Base-by-base conservation (phyloP, 1,139 yeast genomes). In the Keqinozyma sinolaborantium region DNA sequence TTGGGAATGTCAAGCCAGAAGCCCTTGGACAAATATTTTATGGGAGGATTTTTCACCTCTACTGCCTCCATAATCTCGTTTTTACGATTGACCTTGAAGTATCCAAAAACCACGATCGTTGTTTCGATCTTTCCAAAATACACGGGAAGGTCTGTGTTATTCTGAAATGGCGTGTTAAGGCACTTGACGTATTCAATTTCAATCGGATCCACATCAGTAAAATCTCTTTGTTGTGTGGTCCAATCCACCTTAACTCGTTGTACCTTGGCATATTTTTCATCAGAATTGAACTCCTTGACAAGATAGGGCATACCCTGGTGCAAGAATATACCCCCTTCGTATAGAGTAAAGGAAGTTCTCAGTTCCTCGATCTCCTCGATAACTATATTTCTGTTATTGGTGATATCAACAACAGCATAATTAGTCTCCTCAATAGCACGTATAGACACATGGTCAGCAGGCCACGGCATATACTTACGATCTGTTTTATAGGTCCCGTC, bases 321-420 rank as follows among this genome's bases (percentile, higher is more conserved):
- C 30, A 92, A 73, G 45, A 85, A 88, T 2, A 92, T 88, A 0
- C 95, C 98, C 1, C 98, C 99, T 53, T 92, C 97, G 53, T 94
- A 94, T 1, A 92, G 54, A 0, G 97, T 87, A 52, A 92, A 92
- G 31, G 90, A 81, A 0, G 95, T 86, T 45, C 98, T 70, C 30
- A 86, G 81, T 2, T 84, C 84, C 51, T 92, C 98, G n/a, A 92
- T 76, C 45, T 83, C 92, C 57, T 92, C 99, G 29, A 92, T 81
- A 2, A 92, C 81, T 4, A 72, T 60, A 50, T 85, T 83, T 35
- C 88, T 60, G 20, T 77, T 77, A 45, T 82, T 77, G 0, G 97
- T 87, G 15, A 81, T 73, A 53, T 90, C 97, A 13, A 90, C 94
- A 4, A 92, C 95, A 0, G 96, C 95, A 60, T 71, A 87, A 41